phyloP scores from a whole-genome alignment of 352 stramenopile species.

The Pythium periplocum region DNA sequence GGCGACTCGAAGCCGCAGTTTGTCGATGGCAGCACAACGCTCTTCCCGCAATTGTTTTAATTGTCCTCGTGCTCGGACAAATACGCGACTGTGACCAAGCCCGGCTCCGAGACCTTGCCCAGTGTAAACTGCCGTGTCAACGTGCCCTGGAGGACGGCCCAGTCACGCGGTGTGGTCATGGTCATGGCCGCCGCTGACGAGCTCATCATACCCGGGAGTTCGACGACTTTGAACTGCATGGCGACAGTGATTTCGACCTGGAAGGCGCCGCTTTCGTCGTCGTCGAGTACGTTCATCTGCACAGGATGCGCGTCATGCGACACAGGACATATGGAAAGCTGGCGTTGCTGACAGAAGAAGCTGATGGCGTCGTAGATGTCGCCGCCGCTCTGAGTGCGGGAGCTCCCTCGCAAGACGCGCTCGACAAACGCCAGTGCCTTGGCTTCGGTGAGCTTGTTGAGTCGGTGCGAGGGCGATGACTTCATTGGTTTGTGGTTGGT shows the following conservation, averaged over 20 bases:
- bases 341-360: constrained; percentile 57
- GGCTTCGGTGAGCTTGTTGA: constrained; percentile 29
- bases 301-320: constrained; percentile 61
- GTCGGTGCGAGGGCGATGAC: constrained; percentile 12
- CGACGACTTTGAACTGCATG: constrained; percentile 77
- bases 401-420: constrained; percentile 58
- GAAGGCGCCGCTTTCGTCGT: constrained; percentile 20
- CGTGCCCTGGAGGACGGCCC: constrained; percentile 52
- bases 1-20: constrained; percentile 57
- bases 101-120: constrained; percentile 41
- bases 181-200: constrained; percentile 13
- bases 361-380: constrained; percentile 82
- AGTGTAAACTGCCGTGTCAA: constrained; percentile 53
- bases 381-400: constrained; percentile 65
- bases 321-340: constrained; percentile 58
- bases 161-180: constrained; percentile 23
- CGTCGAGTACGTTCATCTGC: constrained; percentile 35
- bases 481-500: constrained; percentile 1
- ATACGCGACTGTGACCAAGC: constrained; percentile 39
- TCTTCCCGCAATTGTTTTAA: constrained; percentile 72
- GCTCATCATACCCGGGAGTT: constrained; percentile 13
- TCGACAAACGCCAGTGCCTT: constrained; percentile 64
- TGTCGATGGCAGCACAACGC: constrained; percentile 69
- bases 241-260: constrained; percentile 53
- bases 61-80: constrained; percentile 12